Evolutionary conservation across 2,329 filamentous ascomycete species (phyloP), one percentile per base, ranked within the genome.

Genomic region (Huntiella omanensis): DNA sequence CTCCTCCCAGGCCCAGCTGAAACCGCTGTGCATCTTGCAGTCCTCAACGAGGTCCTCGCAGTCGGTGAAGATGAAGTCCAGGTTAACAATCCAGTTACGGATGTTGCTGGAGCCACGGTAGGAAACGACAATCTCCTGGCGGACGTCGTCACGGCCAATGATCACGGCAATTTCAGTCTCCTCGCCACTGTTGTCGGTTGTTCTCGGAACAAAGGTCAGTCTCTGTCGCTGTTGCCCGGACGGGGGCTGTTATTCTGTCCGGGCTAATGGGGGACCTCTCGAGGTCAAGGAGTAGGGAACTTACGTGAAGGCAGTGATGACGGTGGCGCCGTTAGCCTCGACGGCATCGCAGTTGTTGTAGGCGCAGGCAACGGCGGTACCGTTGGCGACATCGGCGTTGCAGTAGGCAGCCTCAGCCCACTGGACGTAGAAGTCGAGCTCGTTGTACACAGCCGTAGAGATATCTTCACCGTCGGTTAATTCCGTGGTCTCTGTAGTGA

Each of bases 1-100:
- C 50, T 78, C 74, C 8, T 59, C 51, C 72, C 74, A 82, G 37
- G 71, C 68, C n/a, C 57, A 57, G 53, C 62, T 61, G 62, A 82
- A 83, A 46, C 78, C 78, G 2, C 57, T 52, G 59, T 78, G 73
- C 2, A 71, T 61, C 19, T 60, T 52, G 57, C 75, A 80, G 54
- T 56, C 63, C 3, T 50, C 19, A 51, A 61, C 64, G 33, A 69
- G 59, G 45, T 60, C 57, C 12, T 40, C 40, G 36, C 48, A 58
- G 37, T 47, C 12, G 34, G 56, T 45, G 53, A 62, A 56, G 7
- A 58, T 44, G 53, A 73, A 67, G 42, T 61, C 52, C 43, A 70
- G 49, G 54, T 81, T 69, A 45, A 71, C 64, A 53, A 80, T 63
- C 66, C 68, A 80, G 64, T 81, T 81, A 44, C 67, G 66, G 50